phyloP scores from a whole-genome alignment of 805 yeast genomes.

The Saturnispora serradocipensis region DNA sequence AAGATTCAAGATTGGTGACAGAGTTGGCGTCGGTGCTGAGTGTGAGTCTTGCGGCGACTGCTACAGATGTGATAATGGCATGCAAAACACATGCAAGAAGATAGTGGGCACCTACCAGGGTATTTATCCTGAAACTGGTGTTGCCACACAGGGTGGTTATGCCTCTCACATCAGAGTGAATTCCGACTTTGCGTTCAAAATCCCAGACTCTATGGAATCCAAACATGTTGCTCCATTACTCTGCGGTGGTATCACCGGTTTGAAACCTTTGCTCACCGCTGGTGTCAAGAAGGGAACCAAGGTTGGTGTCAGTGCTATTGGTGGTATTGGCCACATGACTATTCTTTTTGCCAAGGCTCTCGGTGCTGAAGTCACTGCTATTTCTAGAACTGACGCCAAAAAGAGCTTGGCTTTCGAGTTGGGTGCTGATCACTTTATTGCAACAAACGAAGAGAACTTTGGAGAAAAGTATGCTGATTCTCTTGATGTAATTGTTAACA shows the following conservation, averaged over 20 bases:
- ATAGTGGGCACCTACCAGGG: conserved; percentile 43
- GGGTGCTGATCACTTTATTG: conserved; percentile 45
- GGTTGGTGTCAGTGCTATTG: too few relatives aligned
- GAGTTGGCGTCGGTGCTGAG: too few relatives aligned
- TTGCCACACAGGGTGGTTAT: conserved; percentile 37
- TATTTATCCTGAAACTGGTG: conserved; percentile 34
- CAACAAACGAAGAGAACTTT: conserved; percentile 33
- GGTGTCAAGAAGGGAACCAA: too few relatives aligned
- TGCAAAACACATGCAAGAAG: conserved; percentile 41
- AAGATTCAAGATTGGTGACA: conserved; percentile 17
- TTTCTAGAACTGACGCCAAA: conserved; percentile 44
- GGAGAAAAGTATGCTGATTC: too few relatives aligned
- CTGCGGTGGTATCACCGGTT: conserved; percentile 51
- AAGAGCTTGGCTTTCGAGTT: conserved; percentile 38
- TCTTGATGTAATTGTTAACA: conserved; percentile 8
- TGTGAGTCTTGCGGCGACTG: conserved; percentile 31
- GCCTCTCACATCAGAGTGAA: conserved; percentile 22
- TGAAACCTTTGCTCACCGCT: too few relatives aligned
- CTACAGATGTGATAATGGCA: conserved; percentile 27
- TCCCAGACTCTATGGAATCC: conserved; percentile 36
- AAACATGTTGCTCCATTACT: conserved; percentile 42
- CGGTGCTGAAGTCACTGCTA: conserved; percentile 23
- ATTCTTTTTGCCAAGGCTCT: too few relatives aligned
- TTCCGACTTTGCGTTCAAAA: conserved; percentile 35
- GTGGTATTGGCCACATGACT: too few relatives aligned